Conservation (phyloP, 2,329 filamentous ascomycete species). For the Colletotrichum lupini region DNA sequence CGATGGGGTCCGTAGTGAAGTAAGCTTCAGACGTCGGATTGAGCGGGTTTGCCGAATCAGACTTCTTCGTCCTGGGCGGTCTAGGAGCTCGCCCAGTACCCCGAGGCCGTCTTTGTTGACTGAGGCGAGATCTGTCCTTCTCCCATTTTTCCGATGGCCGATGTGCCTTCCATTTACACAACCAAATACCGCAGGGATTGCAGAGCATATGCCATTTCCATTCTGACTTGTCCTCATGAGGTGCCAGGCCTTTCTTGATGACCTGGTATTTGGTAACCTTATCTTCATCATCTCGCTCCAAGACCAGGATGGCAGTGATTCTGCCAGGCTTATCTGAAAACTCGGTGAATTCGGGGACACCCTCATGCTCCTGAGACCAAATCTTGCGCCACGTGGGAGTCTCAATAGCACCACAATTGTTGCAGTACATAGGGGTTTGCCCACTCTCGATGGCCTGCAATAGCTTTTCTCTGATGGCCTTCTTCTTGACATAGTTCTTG, state of each 20-base stretch:
- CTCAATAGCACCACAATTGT: constrained; percentile 94
- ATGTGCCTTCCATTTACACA: constrained; percentile 87
- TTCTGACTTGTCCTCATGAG: constrained; percentile 70
- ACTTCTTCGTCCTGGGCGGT: constrained; percentile 57
- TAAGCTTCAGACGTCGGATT: constrained; percentile 66
- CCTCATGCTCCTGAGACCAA: constrained; percentile 80
- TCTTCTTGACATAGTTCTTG: constrained; percentile 74
- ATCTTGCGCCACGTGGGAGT: constrained; percentile 97
- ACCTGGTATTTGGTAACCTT: constrained; percentile 76
- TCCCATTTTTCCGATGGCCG: constrained; percentile 88
- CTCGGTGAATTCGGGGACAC: constrained; percentile 76
- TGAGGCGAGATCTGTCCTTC: constrained; percentile 65
- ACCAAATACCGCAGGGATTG: constrained; percentile 97
- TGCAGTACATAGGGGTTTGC: constrained; percentile 87
- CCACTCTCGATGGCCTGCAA: constrained; percentile 78
- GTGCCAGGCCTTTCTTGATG: constrained; percentile 78
- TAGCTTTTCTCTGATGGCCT: constrained; percentile 68
- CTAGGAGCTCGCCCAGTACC: constrained; percentile 50
- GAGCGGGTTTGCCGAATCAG: constrained; percentile 57
- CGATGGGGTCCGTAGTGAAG: constrained; percentile 64
- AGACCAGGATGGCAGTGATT: constrained; percentile 78
- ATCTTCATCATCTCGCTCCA: constrained; percentile 71
- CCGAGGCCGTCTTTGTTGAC: constrained; percentile 62
- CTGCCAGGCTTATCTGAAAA: constrained; percentile 78
- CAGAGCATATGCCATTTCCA: constrained; percentile 84